Evolutionary conservation across 108 stramenopile genomes (phyloP), one percentile per base, ranked within the genome.

Genomic region (Cyclotella atomus): DNA sequence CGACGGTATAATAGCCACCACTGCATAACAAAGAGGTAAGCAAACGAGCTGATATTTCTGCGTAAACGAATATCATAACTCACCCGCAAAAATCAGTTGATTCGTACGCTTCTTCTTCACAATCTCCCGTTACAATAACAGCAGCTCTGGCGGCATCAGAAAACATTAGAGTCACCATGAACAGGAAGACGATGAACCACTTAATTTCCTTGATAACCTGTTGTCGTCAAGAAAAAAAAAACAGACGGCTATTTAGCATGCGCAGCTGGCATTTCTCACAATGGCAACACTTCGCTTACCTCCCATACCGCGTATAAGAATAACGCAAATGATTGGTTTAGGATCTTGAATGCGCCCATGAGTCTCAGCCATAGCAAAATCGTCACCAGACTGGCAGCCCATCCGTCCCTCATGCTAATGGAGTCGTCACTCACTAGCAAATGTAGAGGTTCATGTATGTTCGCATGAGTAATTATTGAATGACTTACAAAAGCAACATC

Each of bases 281-380:
- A n/a, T n/a, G n/a, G n/a, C n/a, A n/a, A n/a, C n/a, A n/a, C n/a
- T n/a, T n/a, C n/a, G n/a, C n/a, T n/a, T n/a, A n/a, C n/a, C 34
- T 82, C 81, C 23, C 52, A 33, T n/a, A 82, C 73, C 28, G 81
- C 73, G 50, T 71, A 75, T 8, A 82, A 34, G 38, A 82, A 82
- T 15, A 82, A 19, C 1, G 74, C 54, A 35, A 82, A 82, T 17
- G 56, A 38, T 29, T 52, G 59, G 50, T 82, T 82, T 33, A 82
- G 64, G 50, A 82, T 71, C 50, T 75, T 82, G 73, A 75, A 82
- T 32, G 73, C 68, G 35, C 74, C 74, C 55, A 82, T 66, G 24
- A 82, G 41, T 54, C 50, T 54, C 27, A 78, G 57, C 81, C 81
- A 82, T 10, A 82, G 81, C 10, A 82, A 59, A 61, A 82, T 54